Conservation (phyloP, 805 yeast genomes). For the Wickerhamiella galacta region DNA sequence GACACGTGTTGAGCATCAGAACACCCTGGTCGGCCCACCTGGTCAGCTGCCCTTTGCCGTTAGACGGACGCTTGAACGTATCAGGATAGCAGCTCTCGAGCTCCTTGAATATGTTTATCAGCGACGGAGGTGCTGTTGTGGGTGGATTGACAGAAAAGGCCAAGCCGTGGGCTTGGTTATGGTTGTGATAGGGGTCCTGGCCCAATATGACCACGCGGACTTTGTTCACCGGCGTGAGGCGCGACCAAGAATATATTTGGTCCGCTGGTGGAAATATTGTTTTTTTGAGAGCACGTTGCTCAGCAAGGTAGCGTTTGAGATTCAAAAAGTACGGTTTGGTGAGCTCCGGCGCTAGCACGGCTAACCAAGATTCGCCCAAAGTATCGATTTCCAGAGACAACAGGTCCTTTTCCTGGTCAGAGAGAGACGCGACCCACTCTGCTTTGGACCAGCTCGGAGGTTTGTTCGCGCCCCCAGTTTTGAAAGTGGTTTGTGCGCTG, state of each 20-base stretch:
- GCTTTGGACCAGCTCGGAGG: constrained; percentile 32
- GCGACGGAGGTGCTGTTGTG: constrained; percentile 73
- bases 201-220: constrained; percentile 76
- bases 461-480: too few relatives aligned
- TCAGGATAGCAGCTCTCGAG: constrained; percentile 50
- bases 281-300: constrained; percentile 29
- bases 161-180: constrained; percentile 87
- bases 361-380: constrained; percentile 67
- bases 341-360: constrained; percentile 47
- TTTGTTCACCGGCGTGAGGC: constrained; percentile 56
- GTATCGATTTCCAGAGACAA: constrained; percentile 51
- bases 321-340: constrained; percentile 71
- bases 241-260: constrained; percentile 83
- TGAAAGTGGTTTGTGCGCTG: too few relatives aligned
- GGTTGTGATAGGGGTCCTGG: constrained; percentile 92
- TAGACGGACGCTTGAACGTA: constrained; percentile 35
- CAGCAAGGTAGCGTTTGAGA: constrained; percentile 44
- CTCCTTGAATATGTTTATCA: constrained; percentile 73
- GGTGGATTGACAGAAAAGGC: constrained; percentile 87
- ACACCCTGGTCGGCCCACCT: constrained; percentile 85
- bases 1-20: constrained; percentile 64
- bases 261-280: constrained; percentile 62
- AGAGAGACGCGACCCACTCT: constrained; percentile 33
- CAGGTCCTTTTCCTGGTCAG: constrained; percentile 33
- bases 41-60: constrained; percentile 48